Evolutionary conservation across 2,329 filamentous ascomycete species (phyloP).

Genomic region (Ramularia collo-cygni): DNA sequence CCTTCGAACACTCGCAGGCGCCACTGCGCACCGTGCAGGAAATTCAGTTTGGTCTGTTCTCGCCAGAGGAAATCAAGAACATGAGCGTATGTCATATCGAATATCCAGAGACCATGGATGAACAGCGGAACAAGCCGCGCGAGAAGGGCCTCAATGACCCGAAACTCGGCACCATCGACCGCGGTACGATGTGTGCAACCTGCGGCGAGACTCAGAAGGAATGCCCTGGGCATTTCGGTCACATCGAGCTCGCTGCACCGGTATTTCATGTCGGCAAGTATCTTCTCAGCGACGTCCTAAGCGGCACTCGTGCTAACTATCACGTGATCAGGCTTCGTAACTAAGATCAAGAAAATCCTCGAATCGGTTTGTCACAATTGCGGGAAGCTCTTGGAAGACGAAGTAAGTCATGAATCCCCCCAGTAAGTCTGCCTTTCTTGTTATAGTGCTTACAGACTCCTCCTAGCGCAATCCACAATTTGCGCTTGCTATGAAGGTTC

Average conservation of each 20-base stretch:
- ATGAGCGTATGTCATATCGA: slow-evolving; percentile 96
- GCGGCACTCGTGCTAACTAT: slow-evolving; percentile 6
- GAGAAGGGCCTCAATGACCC: slow-evolving; percentile 92
- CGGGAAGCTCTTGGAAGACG: slow-evolving; percentile 93
- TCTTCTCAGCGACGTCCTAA: slow-evolving; percentile 4
- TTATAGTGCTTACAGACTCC: slow-evolving; percentile 39
- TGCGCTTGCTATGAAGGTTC: slow-evolving; percentile 68
- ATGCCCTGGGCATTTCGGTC: slow-evolving; percentile 96
- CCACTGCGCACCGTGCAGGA: slow-evolving; percentile 96
- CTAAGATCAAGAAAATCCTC: slow-evolving; percentile 98
- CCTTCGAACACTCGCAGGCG: slow-evolving; percentile 88
- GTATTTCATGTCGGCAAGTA: slow-evolving; percentile 74
- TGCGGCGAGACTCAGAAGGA: slow-evolving; percentile 93
- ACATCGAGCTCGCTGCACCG: slow-evolving; percentile 94
- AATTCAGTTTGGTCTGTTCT: slow-evolving; percentile 97
- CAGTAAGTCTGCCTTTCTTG: slow-evolving; percentile 17
- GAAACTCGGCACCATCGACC: slow-evolving; percentile 90
- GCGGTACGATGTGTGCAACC: slow-evolving; percentile 90
- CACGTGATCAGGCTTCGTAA: slow-evolving; percentile 71
- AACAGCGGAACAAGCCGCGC: slow-evolving; percentile 82
- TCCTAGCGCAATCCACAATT: slow-evolving; percentile 78
- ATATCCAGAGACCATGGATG: slow-evolving; percentile 99
- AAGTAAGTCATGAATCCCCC: slow-evolving; percentile 66
- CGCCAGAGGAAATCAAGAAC: slow-evolving; percentile 97
- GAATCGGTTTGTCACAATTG: slow-evolving; percentile 99